Evolutionary conservation across 352 stramenopile genomes (phyloP).

Genomic region (Globisporangium takayamanum): DNA sequence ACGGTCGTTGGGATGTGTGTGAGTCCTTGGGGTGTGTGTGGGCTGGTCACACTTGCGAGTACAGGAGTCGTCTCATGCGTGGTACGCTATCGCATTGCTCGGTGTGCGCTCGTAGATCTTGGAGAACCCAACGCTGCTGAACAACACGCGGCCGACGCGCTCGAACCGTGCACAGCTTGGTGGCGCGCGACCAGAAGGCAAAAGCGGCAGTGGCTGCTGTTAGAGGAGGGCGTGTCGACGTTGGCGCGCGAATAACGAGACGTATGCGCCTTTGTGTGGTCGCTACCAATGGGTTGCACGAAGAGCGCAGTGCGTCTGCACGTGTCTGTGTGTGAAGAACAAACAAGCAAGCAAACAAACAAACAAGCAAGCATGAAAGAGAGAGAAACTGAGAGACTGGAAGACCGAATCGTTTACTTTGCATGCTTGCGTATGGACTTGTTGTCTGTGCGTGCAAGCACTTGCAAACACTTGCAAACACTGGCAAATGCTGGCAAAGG

Average conservation of each 20-base stretch:
- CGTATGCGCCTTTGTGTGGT: too few relatives aligned
- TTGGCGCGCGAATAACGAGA: too few relatives aligned
- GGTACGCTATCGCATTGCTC: background rate
- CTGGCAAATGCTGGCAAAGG: too few relatives aligned
- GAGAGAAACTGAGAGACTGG: background rate
- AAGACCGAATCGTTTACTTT: too few relatives aligned
- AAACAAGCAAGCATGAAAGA: background rate
- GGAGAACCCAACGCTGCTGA: slow-evolving; percentile 85
- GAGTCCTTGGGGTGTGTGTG: background rate
- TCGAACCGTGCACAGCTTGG: slow-evolving; percentile 25
- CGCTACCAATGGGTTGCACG: too few relatives aligned
- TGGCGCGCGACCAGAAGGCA: slow-evolving; percentile 44
- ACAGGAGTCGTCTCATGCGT: background rate
- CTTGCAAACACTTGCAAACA: too few relatives aligned
- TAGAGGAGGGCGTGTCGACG: background rate
- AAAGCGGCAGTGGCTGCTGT: slow-evolving; percentile 36
- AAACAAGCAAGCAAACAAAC: background rate
- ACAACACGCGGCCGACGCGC: slow-evolving; percentile 64
- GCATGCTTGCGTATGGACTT: too few relatives aligned
- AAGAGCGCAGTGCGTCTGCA: too few relatives aligned
- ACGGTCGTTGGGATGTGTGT: background rate
- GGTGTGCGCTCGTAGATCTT: slow-evolving; percentile 57
- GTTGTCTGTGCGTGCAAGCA: too few relatives aligned
- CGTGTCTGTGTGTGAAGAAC: too few relatives aligned
- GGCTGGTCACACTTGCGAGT: background rate